Percentiles rank a stretch among this genome's conserved stretches.
phyloP scores from a whole-genome alignment of 1,284 basidiomycete genomes.

The Leccinum pachyderme region DNA sequence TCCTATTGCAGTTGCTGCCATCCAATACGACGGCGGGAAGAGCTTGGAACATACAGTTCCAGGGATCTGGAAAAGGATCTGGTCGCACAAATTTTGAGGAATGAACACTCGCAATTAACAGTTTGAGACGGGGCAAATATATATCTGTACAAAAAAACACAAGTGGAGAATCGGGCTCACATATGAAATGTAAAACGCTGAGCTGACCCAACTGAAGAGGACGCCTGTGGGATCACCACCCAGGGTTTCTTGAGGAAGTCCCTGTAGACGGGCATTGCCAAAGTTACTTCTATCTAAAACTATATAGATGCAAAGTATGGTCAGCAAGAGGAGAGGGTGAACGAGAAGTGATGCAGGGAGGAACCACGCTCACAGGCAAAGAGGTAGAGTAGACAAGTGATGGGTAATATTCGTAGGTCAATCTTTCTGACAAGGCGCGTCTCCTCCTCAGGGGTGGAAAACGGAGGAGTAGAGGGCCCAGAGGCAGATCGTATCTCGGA shows the following conservation, averaged over 20 bases:
- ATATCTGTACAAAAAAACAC: background rate
- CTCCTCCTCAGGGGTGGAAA: slow-evolving; percentile 46
- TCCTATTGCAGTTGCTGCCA: slow-evolving; percentile 61
- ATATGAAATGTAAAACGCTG: slow-evolving; percentile 74
- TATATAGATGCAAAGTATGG: slow-evolving; percentile 24
- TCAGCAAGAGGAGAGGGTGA: slow-evolving; percentile 1
- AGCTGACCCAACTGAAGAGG: slow-evolving; percentile 70
- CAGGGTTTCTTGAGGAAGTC: slow-evolving; percentile 60
- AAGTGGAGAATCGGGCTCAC: slow-evolving; percentile 37
- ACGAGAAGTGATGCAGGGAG: background rate
- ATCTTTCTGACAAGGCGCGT: slow-evolving; percentile 61
- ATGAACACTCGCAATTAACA: background rate
- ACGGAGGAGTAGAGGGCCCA: background rate
- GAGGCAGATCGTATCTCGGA: background rate
- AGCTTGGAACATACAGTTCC: slow-evolving; percentile 65
- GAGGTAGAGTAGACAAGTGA: slow-evolving; percentile 70
- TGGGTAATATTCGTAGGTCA: slow-evolving; percentile 65
- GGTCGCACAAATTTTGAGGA: background rate
- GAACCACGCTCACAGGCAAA: slow-evolving; percentile 60
- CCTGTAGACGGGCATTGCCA: slow-evolving; percentile 76
- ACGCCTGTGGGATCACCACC: slow-evolving; percentile 63
- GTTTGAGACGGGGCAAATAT: background rate
- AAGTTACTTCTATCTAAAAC: slow-evolving; percentile 72
- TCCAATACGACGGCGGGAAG: slow-evolving; percentile 63
- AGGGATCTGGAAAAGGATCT: slow-evolving; percentile 74